A percentile compares a stretch with the other conserved stretches of the same genome.
These are phyloP conservation scores for Protomyces pachydermus DNA, from an alignment of 1,139 yeast species.

Conservation along the genomic window DNA sequence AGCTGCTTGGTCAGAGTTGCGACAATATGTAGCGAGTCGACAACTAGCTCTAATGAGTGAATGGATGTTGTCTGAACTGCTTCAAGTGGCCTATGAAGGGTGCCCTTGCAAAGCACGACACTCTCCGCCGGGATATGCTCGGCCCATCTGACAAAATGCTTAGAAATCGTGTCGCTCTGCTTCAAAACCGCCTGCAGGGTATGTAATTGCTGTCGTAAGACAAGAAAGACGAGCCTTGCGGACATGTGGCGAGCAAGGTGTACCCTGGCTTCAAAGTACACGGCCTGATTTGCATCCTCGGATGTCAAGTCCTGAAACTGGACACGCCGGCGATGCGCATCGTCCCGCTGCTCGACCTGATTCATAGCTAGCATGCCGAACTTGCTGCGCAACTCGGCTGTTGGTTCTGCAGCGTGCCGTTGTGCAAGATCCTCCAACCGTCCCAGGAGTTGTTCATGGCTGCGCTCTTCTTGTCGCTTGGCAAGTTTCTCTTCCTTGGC, in stretches of 20 bases:
- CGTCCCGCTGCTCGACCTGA: neutral
- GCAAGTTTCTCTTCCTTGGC: neutral
- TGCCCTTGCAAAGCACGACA: conserved; percentile 84
- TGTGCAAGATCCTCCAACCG: neutral
- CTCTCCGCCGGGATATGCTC: conserved; percentile 80
- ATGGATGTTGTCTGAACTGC: conserved; percentile 84
- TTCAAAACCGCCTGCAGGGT: conserved; percentile 7
- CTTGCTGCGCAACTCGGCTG: neutral
- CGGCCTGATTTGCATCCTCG: neutral
- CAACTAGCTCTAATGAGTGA: conserved; percentile 79
- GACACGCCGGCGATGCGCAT: neutral
- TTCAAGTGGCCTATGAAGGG: conserved; percentile 75
- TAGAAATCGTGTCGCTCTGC: neutral
- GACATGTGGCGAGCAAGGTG: neutral
- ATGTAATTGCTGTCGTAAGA: conserved; percentile 1
- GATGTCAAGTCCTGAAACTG: neutral
- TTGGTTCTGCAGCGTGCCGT: neutral
- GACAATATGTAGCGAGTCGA: conserved; percentile 66
- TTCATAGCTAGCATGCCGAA: neutral
- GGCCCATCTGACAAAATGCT: conserved; percentile 96
- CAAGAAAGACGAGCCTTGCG: conserved; percentile 3
- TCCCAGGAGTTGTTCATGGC: neutral
- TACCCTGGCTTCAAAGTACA: neutral
- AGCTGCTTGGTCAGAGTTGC: conserved; percentile 86
- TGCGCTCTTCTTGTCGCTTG: neutral